A percentile compares a stretch with the other conserved stretches of the same genome.
Evolutionary conservation across 805 yeast genomes (phyloP).

Genomic region (Saturnispora zaruensis): DNA sequence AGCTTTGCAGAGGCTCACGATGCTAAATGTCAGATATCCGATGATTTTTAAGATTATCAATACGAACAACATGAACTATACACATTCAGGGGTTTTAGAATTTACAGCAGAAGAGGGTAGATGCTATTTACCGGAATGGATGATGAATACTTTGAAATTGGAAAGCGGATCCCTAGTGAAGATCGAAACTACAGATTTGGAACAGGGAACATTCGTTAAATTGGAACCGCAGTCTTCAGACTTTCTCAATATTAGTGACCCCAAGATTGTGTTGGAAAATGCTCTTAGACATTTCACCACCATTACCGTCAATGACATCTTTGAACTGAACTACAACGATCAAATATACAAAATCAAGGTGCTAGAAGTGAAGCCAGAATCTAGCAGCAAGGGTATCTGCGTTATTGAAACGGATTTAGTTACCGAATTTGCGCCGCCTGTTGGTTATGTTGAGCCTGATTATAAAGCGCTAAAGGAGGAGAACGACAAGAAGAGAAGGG

Average conservation of each 20-base stretch:
- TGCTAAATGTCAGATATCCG: slow-evolving; percentile 89
- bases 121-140: slow-evolving; percentile 93
- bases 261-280: slow-evolving; percentile 92
- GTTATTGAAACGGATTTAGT: slow-evolving; percentile 95
- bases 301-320: slow-evolving; percentile 71
- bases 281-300: slow-evolving; percentile 87
- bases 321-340: slow-evolving; percentile 79
- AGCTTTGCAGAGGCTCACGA: slow-evolving; percentile 78
- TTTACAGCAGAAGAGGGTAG: slow-evolving; percentile 97
- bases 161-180: slow-evolving; percentile 77
- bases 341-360: slow-evolving; percentile 72
- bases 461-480: slow-evolving; percentile 37
- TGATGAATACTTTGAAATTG: slow-evolving; percentile 68
- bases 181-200: slow-evolving; percentile 68
- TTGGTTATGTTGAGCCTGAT: slow-evolving; percentile 94
- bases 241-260: slow-evolving; percentile 88
- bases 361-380: slow-evolving; percentile 78
- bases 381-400: slow-evolving; percentile 60
- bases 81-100: slow-evolving; percentile 93
- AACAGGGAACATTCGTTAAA: slow-evolving; percentile 81
- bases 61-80: slow-evolving; percentile 45
- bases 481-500: slow-evolving; percentile 28
- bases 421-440: slow-evolving; percentile 98
- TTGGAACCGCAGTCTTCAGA: slow-evolving; percentile 93
- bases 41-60: slow-evolving; percentile 81